These are phyloP conservation scores for Saxophila tyrrhenica DNA, from an alignment of 495 filamentous ascomycete species.

Conservation along the genomic window DNA sequence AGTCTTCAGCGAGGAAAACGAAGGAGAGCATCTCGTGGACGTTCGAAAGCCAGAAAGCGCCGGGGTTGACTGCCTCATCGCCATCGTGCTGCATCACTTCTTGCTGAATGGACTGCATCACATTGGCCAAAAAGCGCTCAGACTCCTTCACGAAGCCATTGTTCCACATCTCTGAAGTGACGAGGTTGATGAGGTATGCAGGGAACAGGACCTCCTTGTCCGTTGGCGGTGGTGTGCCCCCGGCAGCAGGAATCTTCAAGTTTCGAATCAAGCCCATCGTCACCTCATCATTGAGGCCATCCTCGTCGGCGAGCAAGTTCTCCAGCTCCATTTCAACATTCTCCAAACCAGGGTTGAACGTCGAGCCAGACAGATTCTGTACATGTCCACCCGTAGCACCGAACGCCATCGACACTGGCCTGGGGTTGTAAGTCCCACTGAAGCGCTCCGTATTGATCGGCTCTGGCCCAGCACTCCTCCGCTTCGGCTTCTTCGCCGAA, in stretches of 20 bases:
- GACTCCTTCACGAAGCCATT: constrained; percentile 99
- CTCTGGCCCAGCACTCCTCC: constrained; percentile 88
- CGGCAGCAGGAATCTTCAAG: constrained; percentile 83
- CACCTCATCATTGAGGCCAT: constrained; percentile 90
- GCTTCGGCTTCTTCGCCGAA: constrained; percentile 91
- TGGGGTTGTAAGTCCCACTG: constrained; percentile 82
- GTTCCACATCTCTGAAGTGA: constrained; percentile 99
- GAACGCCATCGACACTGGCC: constrained; percentile 89
- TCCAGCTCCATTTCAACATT: constrained; percentile 90
- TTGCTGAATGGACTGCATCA: constrained; percentile 99
- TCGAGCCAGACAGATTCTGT: constrained; percentile 53
- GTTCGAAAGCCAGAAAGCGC: constrained; percentile 98
- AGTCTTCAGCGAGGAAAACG: constrained; percentile 97
- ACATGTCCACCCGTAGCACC: constrained; percentile 47
- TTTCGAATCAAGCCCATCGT: constrained; percentile 91
- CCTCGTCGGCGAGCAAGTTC: constrained; percentile 85
- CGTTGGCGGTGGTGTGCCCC: constrained; percentile 70
- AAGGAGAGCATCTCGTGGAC: constrained; percentile 99
- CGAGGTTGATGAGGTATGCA: constrained; percentile 95
- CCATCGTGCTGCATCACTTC: constrained; percentile 98
- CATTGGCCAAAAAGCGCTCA: constrained; percentile 94
- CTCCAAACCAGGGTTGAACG: constrained; percentile 67
- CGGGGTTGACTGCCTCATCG: constrained; percentile 93
- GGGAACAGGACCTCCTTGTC: constrained; percentile 99
- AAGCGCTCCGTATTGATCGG: constrained; percentile 71